Evolutionary conservation across 139 green algal species (phyloP).

Genomic region (Chlorella sp.): DNA sequence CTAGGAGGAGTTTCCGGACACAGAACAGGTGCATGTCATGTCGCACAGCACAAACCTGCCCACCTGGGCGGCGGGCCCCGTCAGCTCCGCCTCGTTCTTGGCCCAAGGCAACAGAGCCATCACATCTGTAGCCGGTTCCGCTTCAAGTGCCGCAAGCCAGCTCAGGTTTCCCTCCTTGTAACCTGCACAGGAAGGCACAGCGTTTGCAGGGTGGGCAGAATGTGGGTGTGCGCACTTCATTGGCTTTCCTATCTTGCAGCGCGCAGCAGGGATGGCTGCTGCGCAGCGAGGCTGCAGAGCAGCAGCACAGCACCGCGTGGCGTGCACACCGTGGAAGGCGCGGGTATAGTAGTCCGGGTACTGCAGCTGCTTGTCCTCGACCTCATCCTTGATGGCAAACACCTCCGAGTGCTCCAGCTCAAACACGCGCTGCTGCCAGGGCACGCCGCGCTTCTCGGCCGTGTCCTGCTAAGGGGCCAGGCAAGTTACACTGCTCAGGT

Average conservation of each 20-base stretch:
- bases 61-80: no score
- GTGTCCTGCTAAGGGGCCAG: constrained; percentile 39
- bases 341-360: constrained; percentile 80
- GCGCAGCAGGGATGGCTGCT: background rate
- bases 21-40: no score
- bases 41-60: no score
- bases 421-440: constrained; percentile 53
- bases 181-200: background rate
- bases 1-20: no score
- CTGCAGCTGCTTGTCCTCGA: constrained; percentile 52
- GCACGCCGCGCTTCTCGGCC: constrained; percentile 53
- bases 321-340: constrained; percentile 67
- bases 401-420: constrained; percentile 36
- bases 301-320: background rate
- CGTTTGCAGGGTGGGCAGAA: background rate
- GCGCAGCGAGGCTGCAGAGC: background rate
- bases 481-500: no score
- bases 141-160: constrained; percentile 71
- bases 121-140: constrained; percentile 68
- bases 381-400: constrained; percentile 37
- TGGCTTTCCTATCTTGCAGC: background rate
- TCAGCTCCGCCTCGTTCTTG: constrained; percentile 28
- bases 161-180: constrained; percentile 70
- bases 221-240: background rate
- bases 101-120: constrained; percentile 70